A percentile compares a stretch with the other conserved stretches of the same genome.
phyloP scores from a whole-genome alignment of 306 rosid genomes.

The Sicyos baderoa region DNA sequence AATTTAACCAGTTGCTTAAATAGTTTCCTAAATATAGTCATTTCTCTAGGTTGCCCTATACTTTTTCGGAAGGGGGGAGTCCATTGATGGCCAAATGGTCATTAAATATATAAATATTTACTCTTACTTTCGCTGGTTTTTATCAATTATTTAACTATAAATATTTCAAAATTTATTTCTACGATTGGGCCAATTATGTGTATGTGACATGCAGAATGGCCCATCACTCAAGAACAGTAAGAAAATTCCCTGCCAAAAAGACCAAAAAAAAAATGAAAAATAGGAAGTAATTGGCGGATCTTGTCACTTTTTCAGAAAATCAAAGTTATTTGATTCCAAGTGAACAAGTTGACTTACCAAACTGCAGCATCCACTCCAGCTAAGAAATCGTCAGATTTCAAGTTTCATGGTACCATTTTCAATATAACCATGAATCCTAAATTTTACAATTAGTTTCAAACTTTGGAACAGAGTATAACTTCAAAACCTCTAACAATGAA shows the following conservation, averaged over 20 bases:
- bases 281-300: conserved; percentile 2
- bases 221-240: neutral
- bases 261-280: neutral
- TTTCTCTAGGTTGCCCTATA: too few species aligned
- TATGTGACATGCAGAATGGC: neutral
- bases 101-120: too few species aligned
- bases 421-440: too few species aligned
- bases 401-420: neutral
- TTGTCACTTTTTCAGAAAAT: conserved; percentile 10
- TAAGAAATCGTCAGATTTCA: conserved; percentile 4
- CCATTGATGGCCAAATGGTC: too few species aligned
- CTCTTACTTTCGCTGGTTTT: too few species aligned
- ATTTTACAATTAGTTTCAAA: too few species aligned
- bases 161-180: neutral
- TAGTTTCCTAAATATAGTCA: too few species aligned
- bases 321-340: neutral
- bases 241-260: neutral
- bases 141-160: too few species aligned
- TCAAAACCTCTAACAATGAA: too few species aligned
- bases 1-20: too few species aligned
- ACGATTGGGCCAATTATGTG: neutral
- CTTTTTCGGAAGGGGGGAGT: too few species aligned
- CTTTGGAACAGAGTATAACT: too few species aligned
- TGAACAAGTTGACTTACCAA: neutral
- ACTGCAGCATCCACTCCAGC: neutral